Evolutionary conservation across 768 basidiomycete species (phyloP), one percentile per base, ranked within the genome.

Genomic region (Cystofilobasidium ferigula): DNA sequence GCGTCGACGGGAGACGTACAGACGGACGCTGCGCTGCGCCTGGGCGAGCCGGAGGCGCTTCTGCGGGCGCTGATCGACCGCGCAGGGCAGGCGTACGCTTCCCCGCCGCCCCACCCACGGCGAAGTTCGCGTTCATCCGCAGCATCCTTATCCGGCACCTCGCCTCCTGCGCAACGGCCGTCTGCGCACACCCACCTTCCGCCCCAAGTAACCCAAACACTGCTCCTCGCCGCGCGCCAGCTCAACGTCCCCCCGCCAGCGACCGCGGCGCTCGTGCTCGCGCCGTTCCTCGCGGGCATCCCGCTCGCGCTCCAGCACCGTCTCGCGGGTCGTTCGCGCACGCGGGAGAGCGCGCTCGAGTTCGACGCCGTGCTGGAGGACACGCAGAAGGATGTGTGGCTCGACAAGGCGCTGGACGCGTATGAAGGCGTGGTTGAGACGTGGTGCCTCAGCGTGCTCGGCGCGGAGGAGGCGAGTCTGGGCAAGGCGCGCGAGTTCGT

Each of bases 171-270:
- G n/a, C n/a, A n/a, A n/a, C n/a, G n/a, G n/a, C n/a, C n/a, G n/a
- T n/a, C n/a, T n/a, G n/a, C n/a, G n/a, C n/a, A n/a, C n/a, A n/a
- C n/a, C 54, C 38, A 42, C 9, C 63, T 64, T 20, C 63, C 63
- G 18, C 56, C 63, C 6, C 56, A 42, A n/a, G 47, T 59, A 34
- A 32, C 28, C 7, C 63, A 64, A 22, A 64, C 63, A 3, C 57
- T 64, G 13, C 42, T 73, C 38, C 47, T 72, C 38, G 70, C 74
- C 38, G 58, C 71, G 51, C 57, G 70, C 60, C 35, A 60, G 38
- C 70, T 73, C 62, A 63, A 70, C 60, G 24, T 57, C 26, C 64
- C 69, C 42, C 58, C 61, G 20, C 13, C 62, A 53, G 47, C 67
- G 22, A 57, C 67, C 13, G 57, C 32, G 28, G n/a, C 60, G 59